Base-by-base conservation (phyloP, 1,284 basidiomycete genomes). In the Vanrija humicola region DNA sequence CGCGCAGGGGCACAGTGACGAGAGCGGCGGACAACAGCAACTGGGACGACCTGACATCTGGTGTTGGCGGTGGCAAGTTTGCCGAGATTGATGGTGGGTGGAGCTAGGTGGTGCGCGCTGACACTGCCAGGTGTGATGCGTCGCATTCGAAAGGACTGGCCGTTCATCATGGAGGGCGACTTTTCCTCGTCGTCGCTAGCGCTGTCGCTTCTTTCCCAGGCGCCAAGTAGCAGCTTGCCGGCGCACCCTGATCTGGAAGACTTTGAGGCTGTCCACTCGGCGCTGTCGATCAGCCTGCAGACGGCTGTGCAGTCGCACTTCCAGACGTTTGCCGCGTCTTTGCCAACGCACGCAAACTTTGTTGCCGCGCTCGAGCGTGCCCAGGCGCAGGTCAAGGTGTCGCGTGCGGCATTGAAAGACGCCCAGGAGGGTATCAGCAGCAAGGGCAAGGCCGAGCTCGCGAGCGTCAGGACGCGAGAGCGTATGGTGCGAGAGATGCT, bases 151-250 rank as follows among this genome's bases (percentile, higher is more conserved):
- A 86, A 88, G 62, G 90, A 90, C 56, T 98, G 92, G 91, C 88
- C 89, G 58, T 87, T 90, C 66, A 84, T 94, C 45, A 84, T 89
- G 56, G 84, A 91, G 62, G 83, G 86, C 46, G 88, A 92, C 88
- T 97, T 96, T 77, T 94, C 94, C 68, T 86, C 88, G 26, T 90
- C 95, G 28, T 88, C 94, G 64, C 82, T 96, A 42, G 91, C 92
- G 6, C 81, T 97, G 23, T 86, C 90, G 65, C 81, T 97, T 5
- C 78, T 97, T 26, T 88, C 92, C 57, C 81, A 85, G 46, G 82
- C 84, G 1, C 83, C 86, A 3, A 76, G 81, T 0, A 46, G 48
- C 34, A 62, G 60, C 40, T 59, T 67, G 10, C 59, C 55, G 38
- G 48, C 50, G 45, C 64, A 73, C 46, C 70, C 68, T 6, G 57